These are phyloP conservation scores for Aspergillus persii DNA, from an alignment of 2,329 filamentous ascomycete genomes.

Conservation along the genomic window DNA sequence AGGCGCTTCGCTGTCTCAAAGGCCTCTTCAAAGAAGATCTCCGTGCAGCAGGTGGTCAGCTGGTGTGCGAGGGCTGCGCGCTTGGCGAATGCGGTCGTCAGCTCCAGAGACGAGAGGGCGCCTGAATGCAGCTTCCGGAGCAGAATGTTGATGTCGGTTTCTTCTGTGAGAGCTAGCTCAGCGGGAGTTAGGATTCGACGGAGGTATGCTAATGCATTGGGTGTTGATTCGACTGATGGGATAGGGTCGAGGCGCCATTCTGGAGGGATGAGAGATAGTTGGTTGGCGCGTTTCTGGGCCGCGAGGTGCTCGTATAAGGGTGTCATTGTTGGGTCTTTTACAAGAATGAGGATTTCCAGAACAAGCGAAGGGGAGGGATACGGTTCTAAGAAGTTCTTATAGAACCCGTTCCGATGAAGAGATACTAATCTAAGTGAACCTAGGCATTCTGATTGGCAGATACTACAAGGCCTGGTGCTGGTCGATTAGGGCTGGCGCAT, in stretches of 20 bases:
- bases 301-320: not conserved
- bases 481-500: not conserved
- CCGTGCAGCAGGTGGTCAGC: slow-evolving; percentile 19
- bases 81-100: slow-evolving; percentile 22
- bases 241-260: not conserved
- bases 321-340: not conserved
- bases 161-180: not conserved
- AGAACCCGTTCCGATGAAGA: not conserved
- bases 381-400: not conserved
- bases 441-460: not conserved
- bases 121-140: not conserved
- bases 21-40: slow-evolving; percentile 54
- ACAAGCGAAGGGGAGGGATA: not conserved
- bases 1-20: slow-evolving; percentile 48
- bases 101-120: slow-evolving; percentile 9
- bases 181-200: not conserved
- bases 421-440: not conserved
- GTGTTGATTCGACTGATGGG: not conserved
- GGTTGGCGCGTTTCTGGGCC: not conserved
- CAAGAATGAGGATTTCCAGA: too few species aligned
- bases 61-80: slow-evolving; percentile 21
- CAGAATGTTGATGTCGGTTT: not conserved
- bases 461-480: not conserved
- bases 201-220: not conserved
- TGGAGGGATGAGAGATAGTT: not conserved